Evolutionary conservation across 2,329 filamentous ascomycete genomes (phyloP).

Genomic region (Cercospora janseana): DNA sequence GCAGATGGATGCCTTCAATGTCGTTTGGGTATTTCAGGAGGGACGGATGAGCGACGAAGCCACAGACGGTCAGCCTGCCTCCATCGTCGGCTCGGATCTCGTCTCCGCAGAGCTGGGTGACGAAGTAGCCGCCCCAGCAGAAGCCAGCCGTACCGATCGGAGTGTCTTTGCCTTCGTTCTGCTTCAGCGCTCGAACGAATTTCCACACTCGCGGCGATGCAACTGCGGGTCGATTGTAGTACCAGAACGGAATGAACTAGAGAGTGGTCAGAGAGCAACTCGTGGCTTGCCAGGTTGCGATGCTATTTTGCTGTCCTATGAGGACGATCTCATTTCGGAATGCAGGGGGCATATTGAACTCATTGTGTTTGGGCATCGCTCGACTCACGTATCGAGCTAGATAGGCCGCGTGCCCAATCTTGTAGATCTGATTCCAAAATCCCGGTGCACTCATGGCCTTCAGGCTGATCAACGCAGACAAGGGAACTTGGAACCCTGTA

Average conservation of each 20-base stretch:
- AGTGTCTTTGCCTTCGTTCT: conserved; percentile 32
- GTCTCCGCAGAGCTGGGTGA: conserved; percentile 37
- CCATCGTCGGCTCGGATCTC: conserved; percentile 33
- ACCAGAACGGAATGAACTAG: conserved; percentile 33
- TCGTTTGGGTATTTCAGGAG: conserved; percentile 37
- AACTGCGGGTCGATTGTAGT: conserved; percentile 26
- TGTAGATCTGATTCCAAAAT: conserved; percentile 35
- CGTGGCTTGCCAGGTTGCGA: too few species aligned
- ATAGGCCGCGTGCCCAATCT: conserved; percentile 33
- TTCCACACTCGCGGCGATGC: conserved; percentile 31
- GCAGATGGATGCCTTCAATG: conserved; percentile 37
- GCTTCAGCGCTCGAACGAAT: conserved; percentile 34
- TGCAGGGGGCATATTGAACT: too few species aligned
- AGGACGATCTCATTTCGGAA: too few species aligned
- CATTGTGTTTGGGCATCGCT: too few species aligned
- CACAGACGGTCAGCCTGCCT: conserved; percentile 36
- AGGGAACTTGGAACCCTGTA: conserved; percentile 32
- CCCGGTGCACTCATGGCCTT: conserved; percentile 34
- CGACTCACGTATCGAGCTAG: too few species aligned
- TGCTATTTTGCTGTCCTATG: too few species aligned
- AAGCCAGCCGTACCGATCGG: conserved; percentile 18
- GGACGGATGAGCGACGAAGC: conserved; percentile 40
- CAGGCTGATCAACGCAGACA: conserved; percentile 33
- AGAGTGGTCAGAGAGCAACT: too few species aligned
- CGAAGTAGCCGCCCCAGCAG: conserved; percentile 40